These are phyloP conservation scores for Scopulariopsis brevicaulis DNA, from an alignment of 2,329 filamentous ascomycete genomes.

Conservation along the genomic window DNA sequence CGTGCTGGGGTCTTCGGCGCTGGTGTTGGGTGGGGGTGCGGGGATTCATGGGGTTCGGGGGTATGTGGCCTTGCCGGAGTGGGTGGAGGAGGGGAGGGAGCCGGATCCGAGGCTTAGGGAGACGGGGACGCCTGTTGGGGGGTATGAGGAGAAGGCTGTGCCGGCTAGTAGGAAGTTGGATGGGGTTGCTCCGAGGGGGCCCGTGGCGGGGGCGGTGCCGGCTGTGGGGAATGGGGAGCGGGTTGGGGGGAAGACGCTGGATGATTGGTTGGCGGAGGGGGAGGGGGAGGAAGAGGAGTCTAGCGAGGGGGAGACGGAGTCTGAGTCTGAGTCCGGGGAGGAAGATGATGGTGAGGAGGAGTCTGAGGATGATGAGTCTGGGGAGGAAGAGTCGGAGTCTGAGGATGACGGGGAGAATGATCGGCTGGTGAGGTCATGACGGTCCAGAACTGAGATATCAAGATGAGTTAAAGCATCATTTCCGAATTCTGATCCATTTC, in stretches of 20 bases:
- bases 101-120: constrained; percentile 67
- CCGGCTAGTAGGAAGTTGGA: constrained; percentile 50
- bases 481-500: too few species aligned
- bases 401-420: constrained; percentile 33
- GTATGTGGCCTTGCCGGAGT: constrained; percentile 70
- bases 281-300: constrained; percentile 36
- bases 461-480: background rate
- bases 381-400: constrained; percentile 26
- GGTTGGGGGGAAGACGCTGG: constrained; percentile 63
- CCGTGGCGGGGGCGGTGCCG: background rate
- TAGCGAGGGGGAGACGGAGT: constrained; percentile 38
- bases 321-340: constrained; percentile 36
- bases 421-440: constrained; percentile 26
- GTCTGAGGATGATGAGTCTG: constrained; percentile 23
- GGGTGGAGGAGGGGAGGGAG: constrained; percentile 72
- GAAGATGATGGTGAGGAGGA: constrained; percentile 30
- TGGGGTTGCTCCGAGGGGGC: constrained; percentile 28
- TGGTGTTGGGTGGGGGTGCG: constrained; percentile 69
- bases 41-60: constrained; percentile 65
- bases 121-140: constrained; percentile 15
- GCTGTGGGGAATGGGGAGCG: constrained; percentile 26
- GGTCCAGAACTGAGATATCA: background rate
- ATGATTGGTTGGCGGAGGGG: constrained; percentile 81
- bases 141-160: constrained; percentile 28
- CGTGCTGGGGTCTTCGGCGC: constrained; percentile 70